Evolutionary conservation across 768 basidiomycete genomes (phyloP).

Genomic region (Phaffia tasmanica): DNA sequence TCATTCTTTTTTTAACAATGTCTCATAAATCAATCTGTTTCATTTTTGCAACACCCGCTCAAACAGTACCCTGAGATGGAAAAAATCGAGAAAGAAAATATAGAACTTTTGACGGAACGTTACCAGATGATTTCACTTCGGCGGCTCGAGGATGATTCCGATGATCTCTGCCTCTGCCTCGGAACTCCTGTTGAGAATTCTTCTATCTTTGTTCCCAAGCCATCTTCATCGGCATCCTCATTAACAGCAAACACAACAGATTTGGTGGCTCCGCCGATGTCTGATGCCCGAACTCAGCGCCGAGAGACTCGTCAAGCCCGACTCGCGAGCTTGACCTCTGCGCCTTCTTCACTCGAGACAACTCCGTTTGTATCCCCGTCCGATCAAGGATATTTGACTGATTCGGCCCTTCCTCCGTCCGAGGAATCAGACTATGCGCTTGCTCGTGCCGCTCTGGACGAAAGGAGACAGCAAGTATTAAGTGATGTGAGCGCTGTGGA

Average conservation of each 20-base stretch:
- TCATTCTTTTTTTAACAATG: background rate
- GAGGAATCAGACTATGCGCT: slow-evolving; percentile 49
- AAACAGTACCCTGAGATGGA: slow-evolving; percentile 64
- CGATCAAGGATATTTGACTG: slow-evolving; percentile 29
- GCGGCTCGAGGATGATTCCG: slow-evolving; percentile 63
- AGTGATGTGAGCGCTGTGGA: slow-evolving; percentile 74
- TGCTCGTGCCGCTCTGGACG: slow-evolving; percentile 50
- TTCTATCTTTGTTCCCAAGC: background rate
- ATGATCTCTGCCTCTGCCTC: slow-evolving; percentile 63
- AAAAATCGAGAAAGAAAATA: slow-evolving; percentile 61
- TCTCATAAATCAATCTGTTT: background rate
- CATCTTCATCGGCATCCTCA: background rate
- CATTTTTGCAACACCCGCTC: background rate
- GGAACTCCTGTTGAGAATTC: slow-evolving; percentile 41
- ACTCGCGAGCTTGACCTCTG: slow-evolving; percentile 15
- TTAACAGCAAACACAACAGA: background rate
- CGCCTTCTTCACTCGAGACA: slow-evolving; percentile 13
- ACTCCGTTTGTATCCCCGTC: background rate
- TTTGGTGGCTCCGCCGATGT: background rate
- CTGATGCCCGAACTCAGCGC: slow-evolving; percentile 37
- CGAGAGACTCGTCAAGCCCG: slow-evolving; percentile 36
- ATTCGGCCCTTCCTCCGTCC: slow-evolving; percentile 24
- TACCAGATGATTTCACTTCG: slow-evolving; percentile 56
- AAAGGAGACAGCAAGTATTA: slow-evolving; percentile 51
- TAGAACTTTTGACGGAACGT: slow-evolving; percentile 63